Evolutionary conservation across 2,329 filamentous ascomycete genomes (phyloP).

Genomic region (Ascosphaera aggregata): DNA sequence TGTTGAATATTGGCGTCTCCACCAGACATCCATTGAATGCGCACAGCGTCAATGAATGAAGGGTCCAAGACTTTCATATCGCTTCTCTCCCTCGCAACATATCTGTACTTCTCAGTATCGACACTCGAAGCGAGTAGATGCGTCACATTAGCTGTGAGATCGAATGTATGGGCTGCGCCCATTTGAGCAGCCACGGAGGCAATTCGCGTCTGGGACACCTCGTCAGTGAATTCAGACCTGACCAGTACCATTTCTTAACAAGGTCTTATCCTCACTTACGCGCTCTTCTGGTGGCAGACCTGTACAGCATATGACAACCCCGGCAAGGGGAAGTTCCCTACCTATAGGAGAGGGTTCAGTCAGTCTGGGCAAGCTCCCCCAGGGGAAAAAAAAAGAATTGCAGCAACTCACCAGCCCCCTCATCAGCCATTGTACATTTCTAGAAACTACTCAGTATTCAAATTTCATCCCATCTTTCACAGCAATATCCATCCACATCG

Average conservation of each 20-base stretch:
- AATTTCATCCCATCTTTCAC: too few relatives aligned
- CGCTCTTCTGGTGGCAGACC: conserved; percentile 58
- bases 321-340: conserved; percentile 39
- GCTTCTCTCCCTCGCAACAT: conserved; percentile 70
- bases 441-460: background rate
- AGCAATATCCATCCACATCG: too few relatives aligned
- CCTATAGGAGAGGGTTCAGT: conserved; percentile 19
- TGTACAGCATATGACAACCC: conserved; percentile 68
- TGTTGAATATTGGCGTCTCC: conserved; percentile 46
- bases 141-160: conserved; percentile 88
- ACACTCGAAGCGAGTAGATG: conserved; percentile 81
- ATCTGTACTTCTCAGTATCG: conserved; percentile 82
- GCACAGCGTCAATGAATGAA: conserved; percentile 66
- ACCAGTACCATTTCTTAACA: too few relatives aligned
- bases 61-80: conserved; percentile 66
- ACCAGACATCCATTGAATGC: conserved; percentile 58
- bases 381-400: background rate
- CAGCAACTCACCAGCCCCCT: background rate
- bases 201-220: conserved; percentile 17
- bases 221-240: too few relatives aligned
- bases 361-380: background rate
- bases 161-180: conserved; percentile 68
- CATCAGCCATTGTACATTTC: conserved; percentile 13
- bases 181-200: conserved; percentile 41
- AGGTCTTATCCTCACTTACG: conserved; percentile 34